Conservation (phyloP, 2,329 filamentous ascomycete species). For the Aureobasidium vineae region DNA sequence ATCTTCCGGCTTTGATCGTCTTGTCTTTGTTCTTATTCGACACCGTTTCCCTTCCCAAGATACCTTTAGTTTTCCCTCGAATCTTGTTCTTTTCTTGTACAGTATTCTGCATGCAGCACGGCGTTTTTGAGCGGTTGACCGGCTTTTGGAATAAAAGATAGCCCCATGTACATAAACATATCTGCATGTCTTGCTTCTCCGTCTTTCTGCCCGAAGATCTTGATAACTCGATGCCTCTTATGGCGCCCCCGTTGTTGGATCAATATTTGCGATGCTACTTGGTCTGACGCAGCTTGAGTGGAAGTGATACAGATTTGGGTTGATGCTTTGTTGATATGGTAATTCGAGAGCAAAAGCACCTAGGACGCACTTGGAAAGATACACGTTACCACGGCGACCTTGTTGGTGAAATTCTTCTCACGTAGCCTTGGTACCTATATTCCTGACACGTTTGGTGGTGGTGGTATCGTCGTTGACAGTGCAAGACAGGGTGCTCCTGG, state of each 20-base stretch:
- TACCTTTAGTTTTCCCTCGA: conserved; percentile 10
- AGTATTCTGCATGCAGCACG: conserved; percentile 23
- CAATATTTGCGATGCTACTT: neutral
- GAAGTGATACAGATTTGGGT: too few relatives aligned
- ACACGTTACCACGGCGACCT: conserved; percentile 38
- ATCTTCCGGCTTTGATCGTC: neutral
- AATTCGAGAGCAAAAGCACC: neutral
- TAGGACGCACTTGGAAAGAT: neutral
- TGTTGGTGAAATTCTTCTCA: conserved; percentile 36
- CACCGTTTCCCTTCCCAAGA: conserved; percentile 11
- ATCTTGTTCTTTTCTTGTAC: conserved; percentile 14
- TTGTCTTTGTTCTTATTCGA: conserved; percentile 11
- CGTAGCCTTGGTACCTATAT: conserved; percentile 6
- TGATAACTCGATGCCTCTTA: conserved; percentile 33
- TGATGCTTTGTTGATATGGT: too few relatives aligned
- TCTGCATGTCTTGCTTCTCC: conserved; percentile 7
- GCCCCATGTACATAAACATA: conserved; percentile 6
- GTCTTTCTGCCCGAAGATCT: neutral
- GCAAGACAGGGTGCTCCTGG: neutral
- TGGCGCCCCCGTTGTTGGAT: conserved; percentile 32
- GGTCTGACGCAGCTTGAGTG: too few relatives aligned
- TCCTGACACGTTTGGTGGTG: neutral
- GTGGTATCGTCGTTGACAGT: too few relatives aligned
- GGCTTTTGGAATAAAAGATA: conserved; percentile 19
- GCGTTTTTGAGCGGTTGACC: conserved; percentile 11